These are phyloP conservation scores for Solanum pinnatisectum DNA, from an alignment of 257 asterid species.

Conservation along the genomic window DNA sequence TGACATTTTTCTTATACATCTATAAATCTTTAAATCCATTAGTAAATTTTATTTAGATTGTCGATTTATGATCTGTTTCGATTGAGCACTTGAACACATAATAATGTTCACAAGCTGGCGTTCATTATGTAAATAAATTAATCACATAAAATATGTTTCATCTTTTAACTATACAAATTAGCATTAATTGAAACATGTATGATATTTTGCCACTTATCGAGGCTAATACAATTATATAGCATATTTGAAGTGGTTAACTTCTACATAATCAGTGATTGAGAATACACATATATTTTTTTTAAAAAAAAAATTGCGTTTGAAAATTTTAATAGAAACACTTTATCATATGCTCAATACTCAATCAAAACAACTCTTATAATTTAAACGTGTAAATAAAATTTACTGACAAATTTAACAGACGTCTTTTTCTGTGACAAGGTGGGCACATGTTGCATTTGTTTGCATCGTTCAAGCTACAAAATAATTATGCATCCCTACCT, in stretches of 20 bases:
- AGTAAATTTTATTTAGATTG: neutral
- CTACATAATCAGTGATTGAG: no score
- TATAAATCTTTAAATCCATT: no score
- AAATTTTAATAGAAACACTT: no score
- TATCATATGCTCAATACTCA: accelerated
- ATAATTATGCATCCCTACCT: neutral
- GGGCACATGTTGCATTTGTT: neutral
- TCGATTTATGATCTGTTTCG: neutral
- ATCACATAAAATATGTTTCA: neutral
- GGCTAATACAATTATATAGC: neutral
- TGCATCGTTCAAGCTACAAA: neutral
- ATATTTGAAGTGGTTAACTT: no score
- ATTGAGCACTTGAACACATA: no score
- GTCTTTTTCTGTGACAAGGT: neutral
- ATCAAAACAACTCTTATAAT: neutral
- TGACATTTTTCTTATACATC: neutral
- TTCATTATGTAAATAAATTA: neutral
- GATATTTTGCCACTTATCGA: neutral
- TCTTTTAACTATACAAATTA: neutral
- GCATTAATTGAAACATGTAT: neutral
- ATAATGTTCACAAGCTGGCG: neutral
- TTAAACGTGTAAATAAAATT: accelerated
- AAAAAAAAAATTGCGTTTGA: no score
- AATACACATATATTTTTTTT: no score
- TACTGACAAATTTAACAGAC: accelerated